A percentile compares a stretch with the other conserved stretches of the same genome.
These are phyloP conservation scores for Penicillium rolfsii DNA, from an alignment of 2,329 filamentous ascomycete genomes.

Conservation along the genomic window DNA sequence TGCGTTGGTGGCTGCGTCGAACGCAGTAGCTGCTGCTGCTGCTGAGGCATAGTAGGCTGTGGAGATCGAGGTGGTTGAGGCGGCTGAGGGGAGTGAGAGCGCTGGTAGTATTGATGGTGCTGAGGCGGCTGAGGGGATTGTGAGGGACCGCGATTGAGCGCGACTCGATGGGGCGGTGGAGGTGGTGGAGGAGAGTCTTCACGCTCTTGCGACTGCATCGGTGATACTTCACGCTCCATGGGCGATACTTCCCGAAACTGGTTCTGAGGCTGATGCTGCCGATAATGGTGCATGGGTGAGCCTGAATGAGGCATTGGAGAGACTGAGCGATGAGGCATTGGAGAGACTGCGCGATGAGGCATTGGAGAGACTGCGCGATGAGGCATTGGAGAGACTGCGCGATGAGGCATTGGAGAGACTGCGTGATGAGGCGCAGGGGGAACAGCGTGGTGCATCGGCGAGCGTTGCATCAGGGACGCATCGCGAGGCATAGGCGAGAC, in stretches of 20 bases:
- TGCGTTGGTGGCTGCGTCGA: constrained; percentile 23
- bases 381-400: constrained; percentile 11
- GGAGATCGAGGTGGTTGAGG: constrained; percentile 16
- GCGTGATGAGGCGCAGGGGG: constrained; percentile 11
- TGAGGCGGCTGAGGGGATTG: constrained; percentile 14
- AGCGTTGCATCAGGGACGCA: constrained; percentile 12
- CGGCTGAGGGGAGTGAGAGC: constrained; percentile 20
- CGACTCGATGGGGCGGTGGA: constrained; percentile 74
- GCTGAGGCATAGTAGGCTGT: constrained; percentile 14
- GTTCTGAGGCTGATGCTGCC: constrained; percentile 2
- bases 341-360: too few relatives aligned
- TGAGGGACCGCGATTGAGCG: constrained; percentile 49
- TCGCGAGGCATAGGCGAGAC: constrained; percentile 25
- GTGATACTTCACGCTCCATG: constrained; percentile 28
- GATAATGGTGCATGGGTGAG: constrained; percentile 10
- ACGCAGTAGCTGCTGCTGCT: constrained; percentile 13
- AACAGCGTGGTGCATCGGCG: constrained; percentile 3
- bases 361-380: constrained; percentile 6
- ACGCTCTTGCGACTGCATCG: constrained; percentile 49
- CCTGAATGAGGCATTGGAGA: constrained; percentile 1
- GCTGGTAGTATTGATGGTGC: background rate
- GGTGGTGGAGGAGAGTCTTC: constrained; percentile 79
- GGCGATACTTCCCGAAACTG: constrained; percentile 18
- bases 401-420: constrained; percentile 9
- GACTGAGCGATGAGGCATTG: too few relatives aligned